Evolutionary conservation across 345 rosid species (phyloP).

Genomic region (Toxicodendron radicans): DNA sequence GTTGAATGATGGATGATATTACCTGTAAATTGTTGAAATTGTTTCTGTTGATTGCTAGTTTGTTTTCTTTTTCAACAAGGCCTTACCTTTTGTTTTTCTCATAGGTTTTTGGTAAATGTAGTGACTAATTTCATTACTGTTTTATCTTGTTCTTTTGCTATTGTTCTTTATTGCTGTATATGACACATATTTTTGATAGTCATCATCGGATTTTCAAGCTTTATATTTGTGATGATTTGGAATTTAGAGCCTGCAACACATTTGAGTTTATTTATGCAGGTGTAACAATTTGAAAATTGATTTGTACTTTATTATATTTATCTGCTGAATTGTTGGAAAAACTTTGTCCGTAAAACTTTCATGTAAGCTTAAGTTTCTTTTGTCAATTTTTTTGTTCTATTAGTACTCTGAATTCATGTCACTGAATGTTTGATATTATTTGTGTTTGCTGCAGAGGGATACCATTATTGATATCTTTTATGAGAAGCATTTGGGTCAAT

Average conservation of each 20-base stretch:
- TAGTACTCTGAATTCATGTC: not conserved
- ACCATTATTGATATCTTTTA: constrained; percentile 82
- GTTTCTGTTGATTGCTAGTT: not conserved
- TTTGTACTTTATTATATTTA: constrained; percentile 15
- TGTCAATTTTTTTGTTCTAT: constrained; percentile 12
- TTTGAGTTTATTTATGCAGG: constrained; percentile 19
- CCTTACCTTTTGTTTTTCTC: not conserved
- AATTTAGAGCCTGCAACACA: not conserved
- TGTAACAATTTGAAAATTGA: constrained; percentile 21
- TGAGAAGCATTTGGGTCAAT: constrained; percentile 87
- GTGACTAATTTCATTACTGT: not conserved
- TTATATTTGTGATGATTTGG: constrained; percentile 13
- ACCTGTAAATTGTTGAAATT: not conserved
- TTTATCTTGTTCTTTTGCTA: not conserved
- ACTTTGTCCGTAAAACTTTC: constrained; percentile 6
- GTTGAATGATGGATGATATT: not conserved
- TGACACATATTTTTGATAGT: not conserved
- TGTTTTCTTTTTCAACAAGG: not conserved
- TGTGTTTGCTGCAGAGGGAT: constrained; percentile 69
- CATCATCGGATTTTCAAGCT: constrained; percentile 6
- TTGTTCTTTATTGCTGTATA: not conserved
- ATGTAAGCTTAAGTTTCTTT: constrained; percentile 19
- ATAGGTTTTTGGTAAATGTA: not conserved
- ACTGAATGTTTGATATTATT: constrained; percentile 6
- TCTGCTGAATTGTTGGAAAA: constrained; percentile 27